These are phyloP conservation scores for Geotrichum europaeum DNA, from an alignment of 1,139 yeast genomes.

Conservation along the genomic window DNA sequence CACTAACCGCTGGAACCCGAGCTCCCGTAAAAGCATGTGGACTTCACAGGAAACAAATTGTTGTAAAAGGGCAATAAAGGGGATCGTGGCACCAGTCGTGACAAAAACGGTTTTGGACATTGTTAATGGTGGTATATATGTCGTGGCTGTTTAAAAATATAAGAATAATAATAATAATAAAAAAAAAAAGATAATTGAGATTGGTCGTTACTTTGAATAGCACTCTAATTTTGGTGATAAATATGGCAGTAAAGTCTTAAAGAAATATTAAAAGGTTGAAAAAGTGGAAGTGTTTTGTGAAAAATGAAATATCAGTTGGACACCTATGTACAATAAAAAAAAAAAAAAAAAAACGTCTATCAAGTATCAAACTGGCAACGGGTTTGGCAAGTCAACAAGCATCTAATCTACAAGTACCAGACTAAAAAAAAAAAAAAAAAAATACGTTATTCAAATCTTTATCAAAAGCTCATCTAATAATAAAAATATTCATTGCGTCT, in stretches of 20 bases:
- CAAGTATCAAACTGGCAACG: background rate
- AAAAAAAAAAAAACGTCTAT: background rate
- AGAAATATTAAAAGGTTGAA: background rate
- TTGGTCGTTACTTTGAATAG: no score
- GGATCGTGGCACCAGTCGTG: constrained; percentile 84
- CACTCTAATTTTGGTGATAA: no score
- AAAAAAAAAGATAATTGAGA: no score
- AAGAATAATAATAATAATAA: no score
- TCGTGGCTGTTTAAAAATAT: no score
- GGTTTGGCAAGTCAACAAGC: background rate
- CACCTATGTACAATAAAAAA: background rate
- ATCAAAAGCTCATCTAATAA: background rate
- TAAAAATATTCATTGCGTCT: background rate
- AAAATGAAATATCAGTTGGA: background rate
- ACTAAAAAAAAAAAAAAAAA: background rate
- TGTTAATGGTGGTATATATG: background rate
- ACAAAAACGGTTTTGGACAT: constrained; percentile 40
- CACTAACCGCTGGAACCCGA: constrained; percentile 41
- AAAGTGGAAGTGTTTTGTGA: background rate
- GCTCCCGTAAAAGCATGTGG: constrained; percentile 32
- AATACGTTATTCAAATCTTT: background rate
- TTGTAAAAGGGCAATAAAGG: constrained; percentile 54
- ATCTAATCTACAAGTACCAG: background rate
- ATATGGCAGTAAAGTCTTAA: background rate
- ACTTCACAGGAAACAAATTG: constrained; percentile 38